phyloP scores from a whole-genome alignment of 2,329 filamentous ascomycete genomes.

The Shiraia sp. region DNA sequence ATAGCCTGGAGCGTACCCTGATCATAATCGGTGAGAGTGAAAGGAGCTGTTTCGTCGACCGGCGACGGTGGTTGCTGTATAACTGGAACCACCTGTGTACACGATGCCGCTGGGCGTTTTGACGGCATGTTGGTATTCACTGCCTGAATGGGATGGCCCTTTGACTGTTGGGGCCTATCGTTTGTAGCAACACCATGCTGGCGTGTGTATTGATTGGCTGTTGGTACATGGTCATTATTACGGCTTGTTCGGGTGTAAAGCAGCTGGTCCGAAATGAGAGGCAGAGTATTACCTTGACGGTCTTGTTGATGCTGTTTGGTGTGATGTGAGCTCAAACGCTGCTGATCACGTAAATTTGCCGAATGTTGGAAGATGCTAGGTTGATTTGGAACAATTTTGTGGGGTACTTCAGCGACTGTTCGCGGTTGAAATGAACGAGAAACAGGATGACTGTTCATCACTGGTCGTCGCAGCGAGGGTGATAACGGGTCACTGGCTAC shows the following conservation, averaged over 20 bases:
- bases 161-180: constrained; percentile 3
- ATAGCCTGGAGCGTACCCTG: constrained; percentile 50
- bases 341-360: constrained; percentile 22
- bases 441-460: constrained; percentile 7
- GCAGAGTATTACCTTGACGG: constrained; percentile 3
- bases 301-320: constrained; percentile 3
- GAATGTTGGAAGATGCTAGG: constrained; percentile 14
- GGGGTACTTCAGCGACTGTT: not conserved
- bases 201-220: constrained; percentile 1
- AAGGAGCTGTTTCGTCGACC: constrained; percentile 8
- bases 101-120: constrained; percentile 5
- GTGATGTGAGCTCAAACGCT: constrained; percentile 12
- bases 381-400: too few species aligned
- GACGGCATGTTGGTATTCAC: constrained; percentile 1
- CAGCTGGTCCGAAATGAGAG: constrained; percentile 11
- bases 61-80: constrained; percentile 7
- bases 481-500: constrained; percentile 4
- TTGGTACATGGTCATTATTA: not conserved
- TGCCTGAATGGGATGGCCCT: not conserved
- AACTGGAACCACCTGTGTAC: constrained; percentile 7
- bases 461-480: constrained; percentile 12
- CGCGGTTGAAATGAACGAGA: constrained; percentile 6
- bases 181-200: not conserved
- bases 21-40: constrained; percentile 51
- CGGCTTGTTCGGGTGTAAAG: constrained; percentile 12